phyloP scores from a whole-genome alignment of 768 basidiomycete genomes.

The Coprinopsis cinerea region DNA sequence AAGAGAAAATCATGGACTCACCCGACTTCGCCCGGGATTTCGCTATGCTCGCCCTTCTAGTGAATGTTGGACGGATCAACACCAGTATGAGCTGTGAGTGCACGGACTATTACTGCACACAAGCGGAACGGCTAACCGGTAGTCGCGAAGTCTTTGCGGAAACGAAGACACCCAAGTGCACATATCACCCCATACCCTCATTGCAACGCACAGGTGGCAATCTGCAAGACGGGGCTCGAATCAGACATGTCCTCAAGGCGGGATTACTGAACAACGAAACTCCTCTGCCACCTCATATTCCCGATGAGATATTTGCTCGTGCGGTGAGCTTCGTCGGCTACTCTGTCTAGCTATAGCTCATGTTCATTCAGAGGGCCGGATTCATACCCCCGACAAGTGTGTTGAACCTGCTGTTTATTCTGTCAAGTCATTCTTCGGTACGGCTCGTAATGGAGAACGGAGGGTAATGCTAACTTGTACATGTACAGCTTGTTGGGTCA shows the following conservation, averaged over 20 bases:
- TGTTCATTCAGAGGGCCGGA: constrained; percentile 33
- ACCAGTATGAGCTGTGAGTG: constrained; percentile 78
- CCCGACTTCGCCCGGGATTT: constrained; percentile 59
- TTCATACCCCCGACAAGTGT: constrained; percentile 63
- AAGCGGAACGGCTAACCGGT: too few relatives aligned
- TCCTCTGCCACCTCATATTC: constrained; percentile 42
- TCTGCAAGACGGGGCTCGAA: constrained; percentile 72
- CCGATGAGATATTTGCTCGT: constrained; percentile 49
- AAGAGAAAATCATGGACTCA: constrained; percentile 63
- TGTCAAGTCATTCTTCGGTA: constrained; percentile 55
- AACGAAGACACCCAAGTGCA: constrained; percentile 71
- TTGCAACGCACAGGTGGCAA: constrained; percentile 65
- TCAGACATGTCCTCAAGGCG: constrained; percentile 69
- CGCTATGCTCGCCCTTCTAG: constrained; percentile 67
- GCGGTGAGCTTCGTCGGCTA: constrained; percentile 34
- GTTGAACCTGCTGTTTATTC: constrained; percentile 63
- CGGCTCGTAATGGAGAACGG: constrained; percentile 13
- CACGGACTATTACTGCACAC: too few relatives aligned
- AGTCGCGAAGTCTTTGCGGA: constrained; percentile 59
- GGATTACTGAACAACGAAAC: constrained; percentile 44
- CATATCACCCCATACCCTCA: constrained; percentile 73
- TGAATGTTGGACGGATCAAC: constrained; percentile 77
- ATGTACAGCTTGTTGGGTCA: constrained; percentile 49
- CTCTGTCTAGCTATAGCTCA: constrained; percentile 7
- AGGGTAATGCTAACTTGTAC: not conserved